Conservation (phyloP, 495 filamentous ascomycete genomes). For the Gamarada debralockiae region DNA sequence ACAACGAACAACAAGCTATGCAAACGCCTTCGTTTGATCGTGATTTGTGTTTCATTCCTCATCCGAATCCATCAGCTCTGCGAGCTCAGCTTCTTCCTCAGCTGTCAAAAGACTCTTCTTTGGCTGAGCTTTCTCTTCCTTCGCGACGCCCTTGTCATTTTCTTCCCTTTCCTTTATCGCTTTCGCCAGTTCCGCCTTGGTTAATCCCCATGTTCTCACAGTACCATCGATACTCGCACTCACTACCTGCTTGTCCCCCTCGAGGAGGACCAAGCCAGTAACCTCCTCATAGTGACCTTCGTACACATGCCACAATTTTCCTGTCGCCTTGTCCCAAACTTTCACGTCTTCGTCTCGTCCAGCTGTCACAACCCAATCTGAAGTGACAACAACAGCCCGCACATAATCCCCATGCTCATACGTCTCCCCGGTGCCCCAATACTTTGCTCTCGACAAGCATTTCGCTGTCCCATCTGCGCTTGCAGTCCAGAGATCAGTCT, state of each 20-base stretch:
- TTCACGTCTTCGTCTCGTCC: constrained; percentile 90
- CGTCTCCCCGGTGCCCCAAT: constrained; percentile 65
- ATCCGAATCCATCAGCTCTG: constrained; percentile 70
- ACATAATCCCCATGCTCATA: constrained; percentile 87
- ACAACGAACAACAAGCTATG: too few relatives aligned
- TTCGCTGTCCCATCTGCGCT: constrained; percentile 82
- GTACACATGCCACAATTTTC: constrained; percentile 71
- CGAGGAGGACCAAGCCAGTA: constrained; percentile 67
- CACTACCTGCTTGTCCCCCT: constrained; percentile 50
- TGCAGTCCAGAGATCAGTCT: constrained; percentile 84
- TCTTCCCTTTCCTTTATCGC: constrained; percentile 43
- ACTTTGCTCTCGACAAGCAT: constrained; percentile 60
- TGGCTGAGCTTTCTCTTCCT: constrained; percentile 28
- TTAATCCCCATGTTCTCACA: constrained; percentile 74
- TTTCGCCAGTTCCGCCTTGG: constrained; percentile 57
- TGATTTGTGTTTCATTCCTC: constrained; percentile 11
- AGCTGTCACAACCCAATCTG: constrained; percentile 82
- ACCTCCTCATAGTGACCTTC: constrained; percentile 92
- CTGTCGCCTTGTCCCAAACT: constrained; percentile 75
- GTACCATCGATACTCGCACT: constrained; percentile 90
- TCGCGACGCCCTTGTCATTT: constrained; percentile 29
- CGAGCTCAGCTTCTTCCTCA: constrained; percentile 78
- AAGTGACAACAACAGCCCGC: constrained; percentile 68
- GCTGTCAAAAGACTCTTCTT: constrained; percentile 53
- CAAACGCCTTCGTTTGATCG: neutral